Percentiles rank a stretch among this genome's conserved stretches.
Conservation (phyloP, 2,329 filamentous ascomycete genomes). For the Waltergamsia citrina region DNA sequence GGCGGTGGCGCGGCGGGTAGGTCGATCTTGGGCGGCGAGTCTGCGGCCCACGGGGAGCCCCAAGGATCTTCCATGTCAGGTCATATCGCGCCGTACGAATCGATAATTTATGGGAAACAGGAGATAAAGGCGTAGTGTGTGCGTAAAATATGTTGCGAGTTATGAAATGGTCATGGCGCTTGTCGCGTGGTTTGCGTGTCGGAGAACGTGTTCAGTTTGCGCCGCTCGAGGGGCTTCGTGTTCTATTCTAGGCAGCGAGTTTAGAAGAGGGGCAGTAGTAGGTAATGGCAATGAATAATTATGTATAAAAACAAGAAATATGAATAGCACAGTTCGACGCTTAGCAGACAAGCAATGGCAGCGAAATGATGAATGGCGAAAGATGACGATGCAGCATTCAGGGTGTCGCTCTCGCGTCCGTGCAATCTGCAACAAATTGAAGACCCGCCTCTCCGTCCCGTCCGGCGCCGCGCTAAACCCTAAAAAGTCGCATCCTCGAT, state of each 20-base stretch:
- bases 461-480: too few relatives aligned
- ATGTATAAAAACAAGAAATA: too few relatives aligned
- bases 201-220: not conserved
- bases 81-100: slow-evolving; percentile 19
- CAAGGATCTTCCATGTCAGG: slow-evolving; percentile 51
- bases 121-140: not conserved
- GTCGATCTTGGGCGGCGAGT: slow-evolving; percentile 23
- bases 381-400: too few relatives aligned
- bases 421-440: too few relatives aligned
- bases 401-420: too few relatives aligned
- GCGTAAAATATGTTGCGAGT: too few relatives aligned
- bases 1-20: slow-evolving; percentile 19
- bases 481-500: too few relatives aligned
- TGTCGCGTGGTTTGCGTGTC: not conserved
- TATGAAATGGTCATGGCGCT: not conserved
- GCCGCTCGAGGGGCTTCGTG: not conserved
- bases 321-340: too few relatives aligned
- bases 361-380: too few relatives aligned
- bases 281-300: not conserved
- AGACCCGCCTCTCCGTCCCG: too few relatives aligned
- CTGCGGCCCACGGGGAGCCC: slow-evolving; percentile 49
- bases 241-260: not conserved
- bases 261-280: not conserved
- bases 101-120: too few relatives aligned
- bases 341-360: too few relatives aligned